Base-by-base conservation (phyloP, 192 early-diverging fungal species). In the Chytriomyces hyalinus region DNA sequence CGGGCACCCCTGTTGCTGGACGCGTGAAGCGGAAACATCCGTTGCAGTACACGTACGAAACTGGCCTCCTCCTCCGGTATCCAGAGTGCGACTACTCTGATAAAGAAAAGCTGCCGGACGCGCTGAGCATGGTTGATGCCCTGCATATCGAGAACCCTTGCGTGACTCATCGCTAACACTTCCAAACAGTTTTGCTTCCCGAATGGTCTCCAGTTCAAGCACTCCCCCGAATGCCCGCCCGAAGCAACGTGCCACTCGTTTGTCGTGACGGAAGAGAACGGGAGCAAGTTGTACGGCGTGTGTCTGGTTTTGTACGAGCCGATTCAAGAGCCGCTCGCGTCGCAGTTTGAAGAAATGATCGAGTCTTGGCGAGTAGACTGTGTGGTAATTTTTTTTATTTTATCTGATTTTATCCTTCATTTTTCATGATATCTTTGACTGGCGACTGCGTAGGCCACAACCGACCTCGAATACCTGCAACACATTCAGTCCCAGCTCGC, bases 161-260 rank as follows among this genome's bases (percentile, higher is more conserved):
- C 26, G 20, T 65, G 10, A 61, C 67, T 63, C 13, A 57, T 20
- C 53, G 53, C 53, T 20, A 17, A 20, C 24, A 20, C 51, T 67
- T 66, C 15, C 26, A 11, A 20, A 44, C 67, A 88, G 87, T 87
- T 88, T 69, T 85, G 83, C 67, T 88, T 87, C 80, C 87, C 87
- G 24, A 83, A 87, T 64, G 80, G 87, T 61, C 44, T 88, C 15
- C 45, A 59, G 17, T 74, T 88, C n/a, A 22, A 50, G 9, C 59
- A 80, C 59, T 61, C 73, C 13, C 77, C 80, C 8, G 80, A 65
- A 53, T 79, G 80, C 6, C 69, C 80, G 13, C 85, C 83, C 8
- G 75, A 81, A 46, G 74, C 78, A 50, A 87, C 72, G 28, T 86
- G 69, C 69, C 87, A 88, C 64, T 87, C 87, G 1, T 88, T 88